Evolutionary conservation across 2,329 filamentous ascomycete genomes (phyloP), one percentile per base, ranked within the genome.

Genomic region (Exutisphaerella laricina): DNA sequence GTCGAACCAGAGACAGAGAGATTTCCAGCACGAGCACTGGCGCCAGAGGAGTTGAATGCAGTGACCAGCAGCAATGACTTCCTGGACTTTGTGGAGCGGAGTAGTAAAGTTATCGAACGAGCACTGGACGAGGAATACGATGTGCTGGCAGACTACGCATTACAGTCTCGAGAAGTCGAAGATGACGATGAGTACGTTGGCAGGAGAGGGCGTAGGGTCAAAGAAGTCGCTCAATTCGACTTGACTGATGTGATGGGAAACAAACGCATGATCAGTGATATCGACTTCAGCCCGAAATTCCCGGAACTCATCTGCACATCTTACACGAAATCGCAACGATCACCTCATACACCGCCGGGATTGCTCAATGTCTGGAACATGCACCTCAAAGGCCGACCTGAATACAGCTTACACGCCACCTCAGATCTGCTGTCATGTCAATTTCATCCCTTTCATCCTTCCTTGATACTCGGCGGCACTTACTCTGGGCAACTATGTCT

Each of bases 401-500:
- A 98, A 72, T 97, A 95, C 66, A 83, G 94, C 45, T 96, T 98
- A 65, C 89, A 95, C 58, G 89, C 90, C 7, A 90, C 94, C 48
- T 96, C 89, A 32, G 92, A 98, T 66, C 88, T 98, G 40, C 76
- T 98, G 10, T 86, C 89, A 0, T 92, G 92, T 51, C 94, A 92
- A 55, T 98, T 98, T 68, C 97, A 92, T n/a, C 92, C 92, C 0
- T 96, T 96, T 62, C 92, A 98, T 64, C 90, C 90, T 4, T 96
- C 95, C 56, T 75, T 98, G 41, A 94, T 98, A 58, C 81, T 98
- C 48, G 92, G 92, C 48, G 94, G 94, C 36, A 89, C 90, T 25
- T 98, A 98, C 69, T 94, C 87, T 46, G 92, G 92, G 5, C 94
- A 98, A 67, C 88, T 98, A 12, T 78, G 97, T 34, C 77, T 98